Conservation (phyloP, 495 filamentous ascomycete species). For the Penicillium turbatum region DNA sequence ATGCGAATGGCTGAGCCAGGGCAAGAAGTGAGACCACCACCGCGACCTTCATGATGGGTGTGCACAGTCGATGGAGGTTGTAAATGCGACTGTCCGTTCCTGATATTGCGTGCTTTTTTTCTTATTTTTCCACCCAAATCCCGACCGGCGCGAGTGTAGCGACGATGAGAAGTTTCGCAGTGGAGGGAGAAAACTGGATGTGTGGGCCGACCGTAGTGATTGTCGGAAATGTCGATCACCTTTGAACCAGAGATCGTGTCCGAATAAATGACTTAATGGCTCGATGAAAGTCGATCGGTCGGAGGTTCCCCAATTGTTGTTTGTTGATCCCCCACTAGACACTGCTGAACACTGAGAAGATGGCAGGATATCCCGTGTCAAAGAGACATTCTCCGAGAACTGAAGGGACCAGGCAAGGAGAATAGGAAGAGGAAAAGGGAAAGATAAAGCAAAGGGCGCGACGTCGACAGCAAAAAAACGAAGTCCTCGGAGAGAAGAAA, state of each 20-base stretch:
- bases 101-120: neutral
- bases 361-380: constrained; percentile 4
- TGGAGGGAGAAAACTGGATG: neutral
- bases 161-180: neutral
- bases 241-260: neutral
- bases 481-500: neutral
- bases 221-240: constrained; percentile 13
- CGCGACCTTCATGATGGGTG: constrained; percentile 16
- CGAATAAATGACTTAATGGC: neutral
- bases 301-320: neutral
- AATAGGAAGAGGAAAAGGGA: neutral
- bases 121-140: neutral
- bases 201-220: constrained; percentile 19
- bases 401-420: neutral
- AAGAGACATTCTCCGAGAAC: constrained; percentile 9
- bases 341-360: constrained; percentile 3
- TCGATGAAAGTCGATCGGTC: neutral
- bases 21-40: constrained; percentile 12
- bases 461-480: neutral
- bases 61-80: neutral
- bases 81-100: neutral
- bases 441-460: too few relatives aligned
- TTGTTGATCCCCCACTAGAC: constrained; percentile 14
- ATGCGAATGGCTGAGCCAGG: constrained; percentile 16
- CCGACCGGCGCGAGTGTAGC: too few relatives aligned